These are phyloP conservation scores for Alternaria sp. DNA, from an alignment of 2,329 filamentous ascomycete genomes.

Conservation along the genomic window DNA sequence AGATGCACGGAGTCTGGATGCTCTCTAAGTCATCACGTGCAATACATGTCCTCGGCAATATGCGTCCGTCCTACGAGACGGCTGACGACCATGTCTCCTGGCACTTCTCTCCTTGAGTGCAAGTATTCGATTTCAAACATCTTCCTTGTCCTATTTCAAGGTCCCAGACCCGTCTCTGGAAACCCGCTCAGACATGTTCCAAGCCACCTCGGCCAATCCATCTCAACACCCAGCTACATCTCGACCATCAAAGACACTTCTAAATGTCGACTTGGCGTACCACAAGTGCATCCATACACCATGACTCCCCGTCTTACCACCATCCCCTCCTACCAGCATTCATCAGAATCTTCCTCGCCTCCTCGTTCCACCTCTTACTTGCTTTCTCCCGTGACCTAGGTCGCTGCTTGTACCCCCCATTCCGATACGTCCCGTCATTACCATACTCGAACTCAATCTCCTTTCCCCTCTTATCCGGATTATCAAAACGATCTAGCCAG, in stretches of 20 bases:
- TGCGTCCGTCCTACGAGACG: background rate
- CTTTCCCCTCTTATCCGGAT: conserved; percentile 10
- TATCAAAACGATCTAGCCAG: conserved; percentile 20
- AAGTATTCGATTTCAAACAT: background rate
- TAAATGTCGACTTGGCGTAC: background rate
- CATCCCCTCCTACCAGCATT: background rate
- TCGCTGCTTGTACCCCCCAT: conserved; percentile 12
- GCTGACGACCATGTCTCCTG: background rate
- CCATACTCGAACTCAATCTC: conserved; percentile 17
- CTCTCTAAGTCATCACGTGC: background rate
- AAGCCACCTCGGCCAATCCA: background rate
- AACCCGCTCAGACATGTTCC: background rate
- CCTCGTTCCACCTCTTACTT: conserved; percentile 7
- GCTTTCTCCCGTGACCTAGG: background rate
- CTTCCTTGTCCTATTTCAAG: background rate
- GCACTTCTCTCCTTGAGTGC: background rate
- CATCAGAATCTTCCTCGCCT: background rate
- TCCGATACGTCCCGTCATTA: conserved; percentile 1
- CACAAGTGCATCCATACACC: background rate
- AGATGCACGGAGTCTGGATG: background rate
- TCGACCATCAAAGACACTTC: background rate
- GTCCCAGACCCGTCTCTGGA: background rate
- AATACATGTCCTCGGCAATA: background rate
- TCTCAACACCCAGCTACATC: background rate
- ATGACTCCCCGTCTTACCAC: background rate